phyloP scores from a whole-genome alignment of 2,329 filamentous ascomycete genomes.

The Rhynchosporium secalis region DNA sequence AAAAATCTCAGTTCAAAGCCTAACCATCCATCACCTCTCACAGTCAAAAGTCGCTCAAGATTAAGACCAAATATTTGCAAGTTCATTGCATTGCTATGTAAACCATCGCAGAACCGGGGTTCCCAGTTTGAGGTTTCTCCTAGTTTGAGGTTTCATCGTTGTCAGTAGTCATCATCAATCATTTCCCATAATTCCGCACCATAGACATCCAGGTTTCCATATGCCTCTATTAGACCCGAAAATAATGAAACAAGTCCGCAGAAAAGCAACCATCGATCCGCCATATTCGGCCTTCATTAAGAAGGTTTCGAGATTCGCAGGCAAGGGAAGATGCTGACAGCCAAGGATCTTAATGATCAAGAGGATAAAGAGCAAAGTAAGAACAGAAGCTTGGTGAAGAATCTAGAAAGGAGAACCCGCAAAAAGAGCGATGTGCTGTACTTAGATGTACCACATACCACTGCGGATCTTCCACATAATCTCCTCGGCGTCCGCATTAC shows the following conservation, averaged over 20 bases:
- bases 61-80: not conserved
- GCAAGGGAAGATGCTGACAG: conserved; percentile 14
- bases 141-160: conserved; percentile 1
- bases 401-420: conserved; percentile 27
- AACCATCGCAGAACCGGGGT: not conserved
- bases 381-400: conserved; percentile 26
- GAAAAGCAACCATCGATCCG: conserved; percentile 14
- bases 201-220: conserved; percentile 11
- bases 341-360: conserved; percentile 25
- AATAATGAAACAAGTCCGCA: conserved; percentile 26
- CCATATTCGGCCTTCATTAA: conserved; percentile 14
- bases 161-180: conserved; percentile 9
- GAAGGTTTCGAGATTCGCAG: conserved; percentile 13
- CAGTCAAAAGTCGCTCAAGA: not conserved
- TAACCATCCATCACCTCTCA: too few relatives aligned
- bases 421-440: not conserved
- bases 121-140: not conserved
- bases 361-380: conserved; percentile 6
- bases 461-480: conserved; percentile 31
- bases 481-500: conserved; percentile 22
- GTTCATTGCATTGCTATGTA: conserved; percentile 9
- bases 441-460: conserved; percentile 41
- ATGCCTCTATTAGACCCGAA: conserved; percentile 20
- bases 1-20: too few relatives aligned
- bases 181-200: conserved; percentile 11